phyloP scores from a whole-genome alignment of 352 stramenopile genomes.

The Globisporangium carolinianum region DNA sequence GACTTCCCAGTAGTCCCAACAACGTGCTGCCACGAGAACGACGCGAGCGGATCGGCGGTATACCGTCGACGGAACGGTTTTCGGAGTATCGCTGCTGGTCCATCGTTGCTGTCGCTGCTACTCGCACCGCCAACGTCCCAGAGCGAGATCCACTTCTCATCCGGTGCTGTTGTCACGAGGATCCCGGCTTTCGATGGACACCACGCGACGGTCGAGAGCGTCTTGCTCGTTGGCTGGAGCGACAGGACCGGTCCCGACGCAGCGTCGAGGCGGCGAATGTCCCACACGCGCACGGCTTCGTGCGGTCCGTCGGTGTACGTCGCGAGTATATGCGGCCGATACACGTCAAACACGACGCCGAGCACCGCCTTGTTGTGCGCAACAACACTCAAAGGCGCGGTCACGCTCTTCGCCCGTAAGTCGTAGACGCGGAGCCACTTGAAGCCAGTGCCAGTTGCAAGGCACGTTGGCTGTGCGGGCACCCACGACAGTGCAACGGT shows the following conservation, averaged over 20 bases:
- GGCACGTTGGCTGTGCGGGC: constrained; percentile 67
- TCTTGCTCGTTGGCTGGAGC: constrained; percentile 67
- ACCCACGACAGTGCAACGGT: constrained; percentile 81
- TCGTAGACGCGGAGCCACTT: constrained; percentile 87
- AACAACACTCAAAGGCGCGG: constrained; percentile 64
- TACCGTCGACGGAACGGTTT: constrained; percentile 77
- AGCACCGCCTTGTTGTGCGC: constrained; percentile 82
- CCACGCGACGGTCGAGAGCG: constrained; percentile 72
- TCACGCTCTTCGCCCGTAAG: constrained; percentile 35
- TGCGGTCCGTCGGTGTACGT: constrained; percentile 81
- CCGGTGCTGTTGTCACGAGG: constrained; percentile 62
- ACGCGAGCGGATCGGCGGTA: constrained; percentile 62
- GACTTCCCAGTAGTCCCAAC: not conserved
- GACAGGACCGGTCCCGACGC: constrained; percentile 57
- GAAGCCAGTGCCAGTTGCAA: constrained; percentile 80
- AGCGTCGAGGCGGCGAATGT: constrained; percentile 76
- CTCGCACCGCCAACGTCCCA: constrained; percentile 69
- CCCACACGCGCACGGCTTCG: constrained; percentile 82
- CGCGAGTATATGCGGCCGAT: constrained; percentile 74
- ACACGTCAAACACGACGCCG: constrained; percentile 73
- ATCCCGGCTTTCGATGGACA: constrained; percentile 78
- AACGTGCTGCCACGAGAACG: constrained; percentile 81
- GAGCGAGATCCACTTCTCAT: constrained; percentile 80
- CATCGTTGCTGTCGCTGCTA: constrained; percentile 18
- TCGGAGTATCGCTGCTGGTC: constrained; percentile 30